Base-by-base conservation (phyloP, 2,329 filamentous ascomycete genomes). In the Cordyceps fumosorosea region DNA sequence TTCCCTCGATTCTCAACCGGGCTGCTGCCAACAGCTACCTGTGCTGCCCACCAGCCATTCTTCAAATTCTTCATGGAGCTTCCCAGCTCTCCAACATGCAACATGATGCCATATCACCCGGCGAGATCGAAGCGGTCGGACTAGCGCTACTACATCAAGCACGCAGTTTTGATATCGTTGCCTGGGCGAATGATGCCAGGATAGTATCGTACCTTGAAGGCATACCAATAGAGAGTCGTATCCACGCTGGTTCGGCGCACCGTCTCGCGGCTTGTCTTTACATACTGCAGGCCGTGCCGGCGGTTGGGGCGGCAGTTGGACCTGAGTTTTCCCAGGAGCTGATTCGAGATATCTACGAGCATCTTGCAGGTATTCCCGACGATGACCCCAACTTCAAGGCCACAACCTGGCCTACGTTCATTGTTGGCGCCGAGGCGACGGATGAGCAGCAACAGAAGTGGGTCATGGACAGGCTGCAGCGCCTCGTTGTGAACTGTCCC, bases 361-460 rank as follows among this genome's bases (percentile, higher is more conserved):
- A 82, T 29, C 71, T 85, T 3, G 76, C 77, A 0, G 72, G 71
- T 45, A 77, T 86, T 2, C 76, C 77, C 0, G 74, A 78, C 10
- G 73, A 78, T 2, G 80, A 85, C 52, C 74, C 76, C 1, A 77
- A 84, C 22, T 79, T 84, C 72, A 85, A 85, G 66, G 81, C 80
- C 0, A 83, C 81, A 4, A 77, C 79, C 1, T 85, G 81, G 82
- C 81, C 82, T 0, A 78, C 82, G 0, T 85, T 86, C 60, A 75
- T 85, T 6, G 80, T 79, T 6, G 83, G 82, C 1, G 82, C 81
- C 0, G 81, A 83, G 60, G 78, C 79, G 0, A 75, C 74, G 50
- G 75, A 79, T 6, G 69, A 69, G 0, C 69, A 68, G 26, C 74
- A 76, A 64, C 76, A 80, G 40, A 72, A 73, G 3, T 84, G 80